phyloP scores from a whole-genome alignment of 495 filamentous ascomycete species.

The Neurospora hispaniola region DNA sequence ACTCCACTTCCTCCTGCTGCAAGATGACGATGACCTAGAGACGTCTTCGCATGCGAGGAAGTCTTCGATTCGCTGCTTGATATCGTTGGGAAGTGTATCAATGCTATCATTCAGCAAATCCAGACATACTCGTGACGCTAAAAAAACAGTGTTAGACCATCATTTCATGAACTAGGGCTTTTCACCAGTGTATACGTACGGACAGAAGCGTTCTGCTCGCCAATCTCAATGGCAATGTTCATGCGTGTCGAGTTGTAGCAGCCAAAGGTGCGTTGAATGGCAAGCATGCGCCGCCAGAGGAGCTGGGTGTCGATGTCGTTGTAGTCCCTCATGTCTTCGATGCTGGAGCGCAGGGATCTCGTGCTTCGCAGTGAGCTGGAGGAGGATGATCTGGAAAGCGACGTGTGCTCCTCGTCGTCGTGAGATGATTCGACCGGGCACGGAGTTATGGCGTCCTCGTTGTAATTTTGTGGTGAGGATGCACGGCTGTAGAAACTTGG shows the following conservation, averaged over 20 bases:
- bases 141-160: background rate
- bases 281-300: slow-evolving; percentile 37
- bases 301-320: slow-evolving; percentile 22
- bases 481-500: background rate
- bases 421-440: slow-evolving; percentile 2
- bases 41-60: slow-evolving; percentile 9
- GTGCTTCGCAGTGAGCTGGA: background rate
- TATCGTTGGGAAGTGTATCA: slow-evolving; percentile 27
- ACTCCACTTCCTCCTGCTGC: background rate
- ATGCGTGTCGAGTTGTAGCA: slow-evolving; percentile 38
- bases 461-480: slow-evolving; percentile 5
- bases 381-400: background rate
- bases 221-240: slow-evolving; percentile 30
- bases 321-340: background rate
- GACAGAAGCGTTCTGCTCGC: slow-evolving; percentile 15
- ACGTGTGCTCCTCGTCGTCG: background rate
- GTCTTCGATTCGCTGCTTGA: slow-evolving; percentile 13
- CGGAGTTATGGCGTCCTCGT: slow-evolving; percentile 17
- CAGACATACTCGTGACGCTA: slow-evolving; percentile 32
- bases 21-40: background rate
- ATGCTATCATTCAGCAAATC: slow-evolving; percentile 37
- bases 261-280: slow-evolving; percentile 30
- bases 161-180: background rate
- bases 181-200: background rate
- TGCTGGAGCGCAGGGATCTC: background rate